Evolutionary conservation across 371 early-diverging fungal genomes (phyloP), one percentile per base, ranked within the genome.

Genomic region (Mucor lusitanicus): DNA sequence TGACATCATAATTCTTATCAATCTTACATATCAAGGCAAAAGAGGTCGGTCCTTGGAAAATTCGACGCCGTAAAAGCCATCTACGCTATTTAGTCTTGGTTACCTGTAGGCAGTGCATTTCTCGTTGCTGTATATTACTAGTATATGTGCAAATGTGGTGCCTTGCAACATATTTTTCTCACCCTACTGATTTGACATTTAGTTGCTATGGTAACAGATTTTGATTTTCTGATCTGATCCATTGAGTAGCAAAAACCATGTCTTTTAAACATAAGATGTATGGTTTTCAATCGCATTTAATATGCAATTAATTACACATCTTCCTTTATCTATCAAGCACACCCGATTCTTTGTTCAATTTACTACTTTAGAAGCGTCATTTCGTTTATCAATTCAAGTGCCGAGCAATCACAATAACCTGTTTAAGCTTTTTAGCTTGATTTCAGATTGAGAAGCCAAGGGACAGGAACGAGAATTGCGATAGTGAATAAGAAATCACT

Each of bases 11-110:
- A 13, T 30, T 33, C 56, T 56, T 56, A 56, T 56, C 56, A 3
- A 19, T 25, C 8, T 28, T 56, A 56, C 56, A 32, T 56, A 56
- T 56, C 56, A 33, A 56, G 56, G 56, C n/a, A 56, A 54, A 33
- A 17, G n/a, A n/a, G 25, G 19, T 56, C 56, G 30, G 56, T 8
- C 15, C 32, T 56, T 30, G n/a, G 17, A 56, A 56, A 32, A 56
- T 56, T 56, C 33, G 21, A 56, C 56, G 56, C 56, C 56, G 56
- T 56, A 32, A 56, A 53, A 27, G 27, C 3, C 12, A 27, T 53
- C 27, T 23, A 13, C 27, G 25, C 27, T 5, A 53, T 53, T 53
- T 53, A 53, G 53, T 53, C 25, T 53, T 27, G 27, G 53, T 53
- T 46, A 53, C 27, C 53, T 11, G 53, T 27, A 53, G 27, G 13